Conservation (phyloP, 805 yeast species). For the Saccharomycopsis capsularis region DNA sequence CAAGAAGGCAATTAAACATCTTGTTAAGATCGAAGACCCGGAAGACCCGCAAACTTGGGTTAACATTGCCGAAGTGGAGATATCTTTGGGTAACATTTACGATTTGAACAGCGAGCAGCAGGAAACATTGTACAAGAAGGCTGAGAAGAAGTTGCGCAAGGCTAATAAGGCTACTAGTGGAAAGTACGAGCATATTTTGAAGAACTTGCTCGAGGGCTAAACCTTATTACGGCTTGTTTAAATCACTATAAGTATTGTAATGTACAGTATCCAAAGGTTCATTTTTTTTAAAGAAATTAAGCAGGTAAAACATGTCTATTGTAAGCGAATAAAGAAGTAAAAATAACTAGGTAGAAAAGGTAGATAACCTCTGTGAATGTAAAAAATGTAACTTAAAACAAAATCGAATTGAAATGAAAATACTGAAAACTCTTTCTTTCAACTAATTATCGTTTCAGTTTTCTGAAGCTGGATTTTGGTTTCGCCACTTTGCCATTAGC, state of each 20-base stretch:
- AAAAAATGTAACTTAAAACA: too few relatives aligned
- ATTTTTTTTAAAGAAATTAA: too few relatives aligned
- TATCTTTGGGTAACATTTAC: slow-evolving; percentile 67
- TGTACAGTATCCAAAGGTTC: too few relatives aligned
- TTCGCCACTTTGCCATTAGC: slow-evolving; percentile 26
- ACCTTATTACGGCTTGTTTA: too few relatives aligned
- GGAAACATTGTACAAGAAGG: slow-evolving; percentile 56
- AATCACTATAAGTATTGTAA: too few relatives aligned
- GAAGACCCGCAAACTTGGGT: slow-evolving; percentile 81
- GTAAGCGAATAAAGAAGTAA: too few relatives aligned
- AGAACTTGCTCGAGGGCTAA: slow-evolving; percentile 5
- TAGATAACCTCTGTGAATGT: too few relatives aligned
- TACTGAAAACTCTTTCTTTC: too few relatives aligned
- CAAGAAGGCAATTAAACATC: slow-evolving; percentile 46
- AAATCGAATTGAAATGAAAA: too few relatives aligned
- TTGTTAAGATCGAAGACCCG: slow-evolving; percentile 54
- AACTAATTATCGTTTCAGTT: slow-evolving; percentile 1
- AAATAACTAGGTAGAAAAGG: too few relatives aligned
- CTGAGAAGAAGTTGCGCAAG: slow-evolving; percentile 57
- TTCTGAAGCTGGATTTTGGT: slow-evolving; percentile 17
- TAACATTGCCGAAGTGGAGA: slow-evolving; percentile 77
- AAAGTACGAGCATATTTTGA: slow-evolving; percentile 53
- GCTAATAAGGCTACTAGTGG: slow-evolving; percentile 82
- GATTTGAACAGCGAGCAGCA: slow-evolving; percentile 63
- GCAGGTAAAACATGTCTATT: too few relatives aligned